These are phyloP conservation scores for Fusarium avenaceum DNA, from an alignment of 2,329 filamentous ascomycete species.

Conservation along the genomic window DNA sequence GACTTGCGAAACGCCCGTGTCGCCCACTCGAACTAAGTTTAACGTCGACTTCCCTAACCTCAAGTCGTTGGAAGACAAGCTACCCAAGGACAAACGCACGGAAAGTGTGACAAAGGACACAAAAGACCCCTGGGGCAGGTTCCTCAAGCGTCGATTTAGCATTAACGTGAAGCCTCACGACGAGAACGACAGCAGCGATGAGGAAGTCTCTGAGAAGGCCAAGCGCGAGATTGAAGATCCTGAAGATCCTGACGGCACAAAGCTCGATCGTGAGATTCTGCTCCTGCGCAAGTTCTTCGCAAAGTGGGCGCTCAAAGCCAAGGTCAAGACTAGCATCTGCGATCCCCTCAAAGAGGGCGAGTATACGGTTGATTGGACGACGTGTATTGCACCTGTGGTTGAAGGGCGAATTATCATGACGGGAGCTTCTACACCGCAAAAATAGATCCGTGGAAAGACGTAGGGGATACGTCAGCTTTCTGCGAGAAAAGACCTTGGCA, in stretches of 20 bases:
- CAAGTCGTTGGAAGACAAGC: constrained; percentile 40
- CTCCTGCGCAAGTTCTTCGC: constrained; percentile 77
- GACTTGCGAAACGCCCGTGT: constrained; percentile 66
- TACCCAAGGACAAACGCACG: constrained; percentile 40
- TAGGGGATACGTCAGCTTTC: not conserved
- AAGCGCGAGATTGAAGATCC: constrained; percentile 46
- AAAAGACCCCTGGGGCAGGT: constrained; percentile 54
- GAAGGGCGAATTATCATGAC: constrained; percentile 79
- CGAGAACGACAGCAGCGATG: constrained; percentile 60
- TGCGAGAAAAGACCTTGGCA: not conserved
- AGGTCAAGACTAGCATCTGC: constrained; percentile 67
- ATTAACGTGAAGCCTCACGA: constrained; percentile 52
- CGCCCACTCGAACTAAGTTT: constrained; percentile 48
- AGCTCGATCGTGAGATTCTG: constrained; percentile 68
- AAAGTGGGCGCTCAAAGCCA: constrained; percentile 80
- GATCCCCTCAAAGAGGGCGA: constrained; percentile 71
- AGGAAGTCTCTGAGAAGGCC: constrained; percentile 47
- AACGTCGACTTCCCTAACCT: constrained; percentile 43
- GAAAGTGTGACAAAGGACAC: constrained; percentile 40
- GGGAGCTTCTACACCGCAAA: constrained; percentile 32
- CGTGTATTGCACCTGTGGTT: constrained; percentile 80
- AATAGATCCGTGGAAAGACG: constrained; percentile 2
- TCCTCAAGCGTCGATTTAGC: constrained; percentile 55
- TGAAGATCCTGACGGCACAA: constrained; percentile 56
- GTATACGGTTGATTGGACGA: constrained; percentile 80